Evolutionary conservation across 2,329 filamentous ascomycete species (phyloP).

Genomic region (Cladosporium sp.): DNA sequence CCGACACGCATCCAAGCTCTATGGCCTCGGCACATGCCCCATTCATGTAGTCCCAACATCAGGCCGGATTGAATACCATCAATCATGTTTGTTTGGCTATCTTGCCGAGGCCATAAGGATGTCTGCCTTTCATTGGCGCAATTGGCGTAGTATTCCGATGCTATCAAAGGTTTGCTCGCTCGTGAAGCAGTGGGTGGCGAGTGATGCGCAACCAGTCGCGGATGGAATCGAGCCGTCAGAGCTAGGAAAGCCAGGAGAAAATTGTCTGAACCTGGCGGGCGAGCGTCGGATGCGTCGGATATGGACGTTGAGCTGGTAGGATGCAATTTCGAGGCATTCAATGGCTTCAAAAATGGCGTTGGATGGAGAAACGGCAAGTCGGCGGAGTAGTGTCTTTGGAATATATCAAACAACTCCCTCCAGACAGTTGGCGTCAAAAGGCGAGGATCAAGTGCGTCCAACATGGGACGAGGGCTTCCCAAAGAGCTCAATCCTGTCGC

Average conservation of each 20-base stretch:
- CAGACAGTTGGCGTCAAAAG: constrained; percentile 63
- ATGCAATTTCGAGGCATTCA: constrained; percentile 29
- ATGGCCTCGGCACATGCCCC: constrained; percentile 60
- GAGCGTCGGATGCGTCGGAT: constrained; percentile 28
- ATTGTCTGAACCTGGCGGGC: constrained; percentile 50
- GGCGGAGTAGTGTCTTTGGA: constrained; percentile 66
- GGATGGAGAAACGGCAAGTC: constrained; percentile 70
- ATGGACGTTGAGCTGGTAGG: constrained; percentile 19
- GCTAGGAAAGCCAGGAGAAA: constrained; percentile 64
- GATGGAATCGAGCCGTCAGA: constrained; percentile 65
- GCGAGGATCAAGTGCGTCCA: constrained; percentile 59
- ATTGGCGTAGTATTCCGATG: constrained; percentile 62
- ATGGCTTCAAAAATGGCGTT: constrained; percentile 54
- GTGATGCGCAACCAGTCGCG: constrained; percentile 52
- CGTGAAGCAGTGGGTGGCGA: constrained; percentile 47
- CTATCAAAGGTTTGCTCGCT: constrained; percentile 50
- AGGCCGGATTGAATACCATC: constrained; percentile 64
- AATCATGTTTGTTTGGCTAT: constrained; percentile 49
- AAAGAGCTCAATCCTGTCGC: constrained; percentile 35
- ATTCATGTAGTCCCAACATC: constrained; percentile 69
- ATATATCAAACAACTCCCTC: constrained; percentile 66
- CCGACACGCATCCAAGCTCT: constrained; percentile 65
- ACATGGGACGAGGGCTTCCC: constrained; percentile 40
- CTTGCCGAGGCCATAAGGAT: constrained; percentile 40
- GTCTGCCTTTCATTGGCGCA: constrained; percentile 50